Evolutionary conservation across 2,329 filamentous ascomycete genomes (phyloP).

Genomic region (Xylariales sp.): DNA sequence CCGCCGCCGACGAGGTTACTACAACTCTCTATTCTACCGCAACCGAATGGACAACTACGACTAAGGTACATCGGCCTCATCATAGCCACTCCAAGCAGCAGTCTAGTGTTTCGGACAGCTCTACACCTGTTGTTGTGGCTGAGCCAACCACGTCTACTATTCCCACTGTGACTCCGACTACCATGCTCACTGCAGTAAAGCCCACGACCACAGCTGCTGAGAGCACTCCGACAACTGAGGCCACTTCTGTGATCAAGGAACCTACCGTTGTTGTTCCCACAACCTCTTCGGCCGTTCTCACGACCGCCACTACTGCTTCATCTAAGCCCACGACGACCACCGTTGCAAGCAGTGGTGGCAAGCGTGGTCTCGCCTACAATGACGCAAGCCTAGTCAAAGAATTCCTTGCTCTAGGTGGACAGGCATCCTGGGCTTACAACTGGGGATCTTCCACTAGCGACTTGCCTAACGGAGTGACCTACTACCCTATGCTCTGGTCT

Average conservation of each 20-base stretch:
- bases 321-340: conserved; percentile 16
- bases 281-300: neutral
- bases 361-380: conserved; percentile 52
- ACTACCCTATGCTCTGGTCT: conserved; percentile 76
- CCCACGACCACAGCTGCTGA: conserved; percentile 30
- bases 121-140: conserved; percentile 28
- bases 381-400: conserved; percentile 47
- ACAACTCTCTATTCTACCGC: conserved; percentile 7
- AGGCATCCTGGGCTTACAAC: conserved; percentile 51
- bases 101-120: conserved; percentile 16
- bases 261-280: conserved; percentile 19
- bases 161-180: conserved; percentile 42
- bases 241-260: conserved; percentile 20
- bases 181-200: conserved; percentile 43
- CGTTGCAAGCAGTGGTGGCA: conserved; percentile 32
- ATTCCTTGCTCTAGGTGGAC: conserved; percentile 39
- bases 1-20: conserved; percentile 5
- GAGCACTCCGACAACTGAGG: conserved; percentile 9
- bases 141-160: conserved; percentile 31
- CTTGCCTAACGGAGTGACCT: conserved; percentile 61
- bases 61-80: conserved; percentile 24
- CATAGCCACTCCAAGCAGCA: conserved; percentile 27
- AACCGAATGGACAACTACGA: conserved; percentile 13
- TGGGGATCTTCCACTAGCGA: conserved; percentile 48
- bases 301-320: conserved; percentile 28